Conservation (phyloP, 2,329 filamentous ascomycete genomes). For the Clarireedia paspali region DNA sequence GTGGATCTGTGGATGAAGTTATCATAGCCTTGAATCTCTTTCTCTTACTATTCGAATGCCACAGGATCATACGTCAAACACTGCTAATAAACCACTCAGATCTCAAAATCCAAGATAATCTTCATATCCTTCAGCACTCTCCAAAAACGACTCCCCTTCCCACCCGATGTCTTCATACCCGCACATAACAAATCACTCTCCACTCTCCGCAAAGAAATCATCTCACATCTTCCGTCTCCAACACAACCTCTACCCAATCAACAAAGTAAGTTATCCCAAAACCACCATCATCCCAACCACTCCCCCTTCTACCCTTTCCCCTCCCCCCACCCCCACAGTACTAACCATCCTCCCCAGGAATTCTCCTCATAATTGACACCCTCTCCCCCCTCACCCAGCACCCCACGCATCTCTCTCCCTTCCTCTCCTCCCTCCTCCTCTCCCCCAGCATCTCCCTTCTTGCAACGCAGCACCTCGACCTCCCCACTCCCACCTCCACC, state of each 20-base stretch:
- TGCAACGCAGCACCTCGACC: conserved; percentile 76
- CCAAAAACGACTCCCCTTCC: conserved; percentile 43
- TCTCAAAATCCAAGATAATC: conserved; percentile 61
- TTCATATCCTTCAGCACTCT: conserved; percentile 74
- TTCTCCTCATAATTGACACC: conserved; percentile 72
- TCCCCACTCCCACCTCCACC: conserved; percentile 44
- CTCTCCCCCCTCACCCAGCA: conserved; percentile 58
- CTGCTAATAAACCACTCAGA: conserved; percentile 31
- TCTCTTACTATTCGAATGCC: background rate
- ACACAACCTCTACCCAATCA: conserved; percentile 9
- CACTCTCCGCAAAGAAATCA: conserved; percentile 52
- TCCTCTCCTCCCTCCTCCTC: conserved; percentile 62
- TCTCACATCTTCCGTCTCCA: conserved; percentile 35
- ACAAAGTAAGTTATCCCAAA: conserved; percentile 33
- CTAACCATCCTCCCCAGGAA: conserved; percentile 39
- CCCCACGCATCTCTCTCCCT: conserved; percentile 53
- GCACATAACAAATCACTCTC: conserved; percentile 51
- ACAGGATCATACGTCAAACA: too few relatives aligned
- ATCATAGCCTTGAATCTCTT: background rate
- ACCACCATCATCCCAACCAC: too few relatives aligned
- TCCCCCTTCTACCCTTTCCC: too few relatives aligned
- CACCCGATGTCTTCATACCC: conserved; percentile 60
- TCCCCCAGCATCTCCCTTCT: conserved; percentile 64
- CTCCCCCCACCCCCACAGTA: background rate
- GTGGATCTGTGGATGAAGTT: background rate